phyloP scores from a whole-genome alignment of 805 yeast genomes.

The Yueomyces sp. region DNA sequence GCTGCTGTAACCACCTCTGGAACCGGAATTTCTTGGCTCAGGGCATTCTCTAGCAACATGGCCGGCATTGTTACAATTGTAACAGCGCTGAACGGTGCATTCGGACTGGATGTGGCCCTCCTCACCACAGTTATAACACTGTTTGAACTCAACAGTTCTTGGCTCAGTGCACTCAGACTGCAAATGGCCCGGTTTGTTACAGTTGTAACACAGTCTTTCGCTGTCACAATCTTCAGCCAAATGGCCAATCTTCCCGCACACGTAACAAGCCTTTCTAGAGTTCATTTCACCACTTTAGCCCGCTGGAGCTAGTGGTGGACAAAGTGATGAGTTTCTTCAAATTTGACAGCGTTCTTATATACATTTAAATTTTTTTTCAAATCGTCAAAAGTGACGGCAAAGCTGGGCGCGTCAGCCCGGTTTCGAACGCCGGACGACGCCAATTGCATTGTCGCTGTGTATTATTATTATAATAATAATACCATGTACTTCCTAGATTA shows the following conservation, averaged over 20 bases:
- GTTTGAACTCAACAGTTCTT: conserved; percentile 70
- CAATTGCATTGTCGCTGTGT: too few relatives aligned
- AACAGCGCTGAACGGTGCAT: conserved; percentile 67
- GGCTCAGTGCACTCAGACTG: conserved; percentile 82
- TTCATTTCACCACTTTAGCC: conserved; percentile 6
- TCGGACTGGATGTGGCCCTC: conserved; percentile 82
- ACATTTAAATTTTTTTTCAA: too few relatives aligned
- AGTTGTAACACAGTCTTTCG: conserved; percentile 85
- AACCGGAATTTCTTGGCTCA: conserved; percentile 25
- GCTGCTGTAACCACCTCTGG: neutral
- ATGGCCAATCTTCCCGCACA: conserved; percentile 88
- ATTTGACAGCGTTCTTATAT: too few relatives aligned
- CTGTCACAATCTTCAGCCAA: conserved; percentile 82
- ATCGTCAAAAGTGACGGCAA: too few relatives aligned
- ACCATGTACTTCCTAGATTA: too few relatives aligned
- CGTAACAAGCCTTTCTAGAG: conserved; percentile 74
- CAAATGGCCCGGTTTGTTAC: conserved; percentile 82
- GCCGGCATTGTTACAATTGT: conserved; percentile 65
- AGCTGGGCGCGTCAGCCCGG: too few relatives aligned
- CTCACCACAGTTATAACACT: conserved; percentile 88
- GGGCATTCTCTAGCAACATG: conserved; percentile 70
- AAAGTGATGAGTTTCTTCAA: too few relatives aligned
- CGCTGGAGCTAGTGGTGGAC: too few relatives aligned
- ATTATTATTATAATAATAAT: too few relatives aligned
- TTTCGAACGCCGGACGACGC: too few relatives aligned